Evolutionary conservation across 148 eudicot species (phyloP), one percentile per base, ranked within the genome.

Genomic region (Tetragonia tetragonoides): DNA sequence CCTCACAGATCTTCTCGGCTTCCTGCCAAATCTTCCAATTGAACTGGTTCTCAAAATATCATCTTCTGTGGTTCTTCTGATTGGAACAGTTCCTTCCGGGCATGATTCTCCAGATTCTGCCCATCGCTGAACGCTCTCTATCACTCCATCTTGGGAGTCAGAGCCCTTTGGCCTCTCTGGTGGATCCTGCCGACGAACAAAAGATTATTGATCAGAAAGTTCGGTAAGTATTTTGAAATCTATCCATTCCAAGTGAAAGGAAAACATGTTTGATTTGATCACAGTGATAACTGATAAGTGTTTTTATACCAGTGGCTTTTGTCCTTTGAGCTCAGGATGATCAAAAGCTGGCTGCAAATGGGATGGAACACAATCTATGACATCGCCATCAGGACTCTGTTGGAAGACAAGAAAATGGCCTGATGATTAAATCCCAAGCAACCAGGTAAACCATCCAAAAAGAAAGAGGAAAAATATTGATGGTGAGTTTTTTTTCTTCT

Each of bases 291-390:
- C 3, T 24, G 24, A 65, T 73, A 10, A 4, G 10, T 63, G 17
- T 21, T 3, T 56, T 1, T 28, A 23, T 85, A 93, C 95, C 95
- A 87, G 75, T 85, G 91, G 91, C 88, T 84, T 93, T 81, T 91
- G 97, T 28, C 95, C 99, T 83, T 84, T 90, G 72, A 96, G 98
- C 80, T 83, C 66, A 56, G 99, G 99, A 82, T 93, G 98, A 78
- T 96, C 99, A 74, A 96, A 96, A 66, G 99, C 99, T 73, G 99
- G 98, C 77, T 96, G 99, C 75, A 91, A 97, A 87, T 96, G 99
- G 20, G 90, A 69, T 5, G 72, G 70, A 69, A 96, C 95, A 84
- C 99, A 96, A 28, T 96, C 93, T 75, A 96, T 90, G 16, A 88
- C 72, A 88, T 96, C 99, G 5, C 99, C 99, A 82, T 96, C 99